These are phyloP conservation scores for Starmerella vaccinii DNA, from an alignment of 805 yeast genomes.

Conservation along the genomic window DNA sequence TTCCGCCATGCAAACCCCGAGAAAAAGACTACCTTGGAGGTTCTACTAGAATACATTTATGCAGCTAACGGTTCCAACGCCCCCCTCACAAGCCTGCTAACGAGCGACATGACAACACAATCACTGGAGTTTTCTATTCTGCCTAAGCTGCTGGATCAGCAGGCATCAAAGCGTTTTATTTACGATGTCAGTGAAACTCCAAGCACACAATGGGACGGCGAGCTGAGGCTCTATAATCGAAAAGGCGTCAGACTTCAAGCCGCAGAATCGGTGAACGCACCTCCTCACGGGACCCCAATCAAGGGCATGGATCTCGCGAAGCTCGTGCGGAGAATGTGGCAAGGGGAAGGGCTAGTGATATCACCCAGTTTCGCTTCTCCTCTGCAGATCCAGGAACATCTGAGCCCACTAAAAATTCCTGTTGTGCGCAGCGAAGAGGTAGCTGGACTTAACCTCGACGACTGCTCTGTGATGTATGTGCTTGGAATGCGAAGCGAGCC, in stretches of 20 bases:
- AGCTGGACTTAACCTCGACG: slow-evolving; percentile 19
- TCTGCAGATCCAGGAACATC: slow-evolving; percentile 1
- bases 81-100: slow-evolving; percentile 13
- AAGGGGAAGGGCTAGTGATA: slow-evolving; percentile 19
- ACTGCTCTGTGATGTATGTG: slow-evolving; percentile 10
- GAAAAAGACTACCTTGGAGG: slow-evolving; percentile 23
- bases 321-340: slow-evolving; percentile 10
- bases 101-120: slow-evolving; percentile 2
- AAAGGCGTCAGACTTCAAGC: not conserved
- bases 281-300: not conserved
- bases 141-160: slow-evolving; percentile 6
- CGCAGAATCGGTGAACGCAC: not conserved
- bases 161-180: slow-evolving; percentile 6
- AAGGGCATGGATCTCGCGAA: not conserved
- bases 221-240: not conserved
- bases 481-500: slow-evolving; percentile 5
- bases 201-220: slow-evolving; percentile 6
- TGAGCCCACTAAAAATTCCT: not conserved
- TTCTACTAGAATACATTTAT: slow-evolving; percentile 19
- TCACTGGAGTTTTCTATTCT: slow-evolving; percentile 9
- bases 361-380: slow-evolving; percentile 11
- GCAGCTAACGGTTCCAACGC: not conserved
- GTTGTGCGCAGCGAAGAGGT: slow-evolving; percentile 14
- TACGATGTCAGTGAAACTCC: slow-evolving; percentile 12
- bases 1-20: slow-evolving; percentile 14